These are phyloP conservation scores for Dioscorea alata DNA, from an alignment of 106 monocot genomes.

Conservation along the genomic window DNA sequence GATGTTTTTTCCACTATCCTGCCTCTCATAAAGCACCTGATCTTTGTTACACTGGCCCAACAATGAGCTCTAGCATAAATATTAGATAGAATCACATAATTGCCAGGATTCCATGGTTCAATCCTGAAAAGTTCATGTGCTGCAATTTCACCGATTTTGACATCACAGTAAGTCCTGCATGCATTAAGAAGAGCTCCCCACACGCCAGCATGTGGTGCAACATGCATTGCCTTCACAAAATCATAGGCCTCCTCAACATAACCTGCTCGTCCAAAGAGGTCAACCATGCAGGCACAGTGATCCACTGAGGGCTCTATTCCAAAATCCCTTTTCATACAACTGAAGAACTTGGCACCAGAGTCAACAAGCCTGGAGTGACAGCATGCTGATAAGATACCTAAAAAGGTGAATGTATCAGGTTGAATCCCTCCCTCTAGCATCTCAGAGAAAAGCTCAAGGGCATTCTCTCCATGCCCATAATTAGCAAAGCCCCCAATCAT, in stretches of 20 bases:
- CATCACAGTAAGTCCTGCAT: conserved; percentile 17
- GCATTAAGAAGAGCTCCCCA: conserved; percentile 58
- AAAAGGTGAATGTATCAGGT: conserved; percentile 42
- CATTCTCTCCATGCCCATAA: conserved; percentile 33
- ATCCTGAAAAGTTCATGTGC: conserved; percentile 27
- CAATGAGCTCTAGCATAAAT: conserved; percentile 23
- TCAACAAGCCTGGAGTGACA: conserved; percentile 28
- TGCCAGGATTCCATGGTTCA: conserved; percentile 42
- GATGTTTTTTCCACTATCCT: conserved; percentile 23
- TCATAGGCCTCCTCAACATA: conserved; percentile 31
- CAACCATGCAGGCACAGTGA: conserved; percentile 53
- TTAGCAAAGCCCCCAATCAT: conserved; percentile 38
- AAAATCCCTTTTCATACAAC: conserved; percentile 29
- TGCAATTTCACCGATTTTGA: conserved; percentile 25
- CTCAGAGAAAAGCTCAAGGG: conserved; percentile 20
- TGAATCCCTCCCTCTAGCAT: conserved; percentile 19
- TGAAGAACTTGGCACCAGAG: conserved; percentile 20
- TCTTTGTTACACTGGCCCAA: conserved; percentile 32
- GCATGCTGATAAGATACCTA: conserved; percentile 41
- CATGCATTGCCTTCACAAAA: conserved; percentile 22
- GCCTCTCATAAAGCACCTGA: conserved; percentile 34
- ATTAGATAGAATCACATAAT: conserved; percentile 45
- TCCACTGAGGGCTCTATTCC: conserved; percentile 27
- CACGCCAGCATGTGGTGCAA: conserved; percentile 38
- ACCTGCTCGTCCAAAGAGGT: conserved; percentile 41